Evolutionary conservation across 192 early-diverging fungal genomes (phyloP), one percentile per base, ranked within the genome.

Genomic region (Spizellomyces punctatus): DNA sequence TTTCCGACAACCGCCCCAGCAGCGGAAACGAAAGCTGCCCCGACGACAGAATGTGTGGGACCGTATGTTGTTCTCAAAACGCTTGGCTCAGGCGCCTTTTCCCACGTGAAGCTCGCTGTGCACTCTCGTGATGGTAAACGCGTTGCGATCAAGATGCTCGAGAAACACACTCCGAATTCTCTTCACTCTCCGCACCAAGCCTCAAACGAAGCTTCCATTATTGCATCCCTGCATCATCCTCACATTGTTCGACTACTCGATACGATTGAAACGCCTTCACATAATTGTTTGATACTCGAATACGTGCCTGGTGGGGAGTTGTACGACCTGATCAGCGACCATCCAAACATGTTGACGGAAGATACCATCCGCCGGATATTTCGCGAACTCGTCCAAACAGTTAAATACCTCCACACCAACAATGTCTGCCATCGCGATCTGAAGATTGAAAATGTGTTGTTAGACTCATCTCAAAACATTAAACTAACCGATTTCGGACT

Each of bases 401-500:
- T 84, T 6, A 14, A 45, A 48, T 82, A 84, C 59, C 47, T 84
- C 19, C 80, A 67, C 42, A 14, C 6, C 4, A 57, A 54, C 66
- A 16, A 57, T 49, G 27, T 74, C 10, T 19, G 16, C 22, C 69
- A 58, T 45, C 43, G 22, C 6, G 45, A 73, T 27, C 50, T 69
- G 8, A 58, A 66, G 44, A 67, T 64, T 21, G 50, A 22, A 67
- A 46, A 83, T 63, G 72, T 88, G 50, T 78, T 87, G 27, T 78
- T 88, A 59, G 85, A 85, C 63, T 19, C 69, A 9, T 48, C 46
- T n/a, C 66, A 76, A 54, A 68, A 69, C 16, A 79, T 92, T 55
- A 88, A 93, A 64, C 71, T 95, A 62, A 90, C 94, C 64, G 93
- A 95, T 69, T 95, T 95, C 85, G 82, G 82, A 10, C 58, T 84